Evolutionary conservation across 257 asterid genomes (phyloP), one percentile per base, ranked within the genome.

Genomic region (Solanum neorickii): DNA sequence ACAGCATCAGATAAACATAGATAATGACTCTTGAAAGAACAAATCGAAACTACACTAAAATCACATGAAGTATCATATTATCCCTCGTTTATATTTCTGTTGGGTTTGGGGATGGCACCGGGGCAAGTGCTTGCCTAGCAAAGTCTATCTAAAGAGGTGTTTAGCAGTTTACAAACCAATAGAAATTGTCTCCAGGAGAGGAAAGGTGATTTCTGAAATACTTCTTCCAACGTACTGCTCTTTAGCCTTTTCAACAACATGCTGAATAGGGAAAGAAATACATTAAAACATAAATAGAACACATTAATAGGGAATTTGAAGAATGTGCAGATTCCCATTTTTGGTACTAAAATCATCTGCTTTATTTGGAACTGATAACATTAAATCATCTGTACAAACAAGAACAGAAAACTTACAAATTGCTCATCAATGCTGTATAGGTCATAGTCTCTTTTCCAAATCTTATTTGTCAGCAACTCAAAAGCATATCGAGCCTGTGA

Each of bases 371-470:
- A n/a, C 70, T 62, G 31, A 31, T 62, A 62, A 62, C 31, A 62
- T n/a, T 0, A 75, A 47, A 47, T 15, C 13, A 47, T 47, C 85
- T 27, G 84, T 88, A 68, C 42, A 70, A 89, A 21, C 42, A 85
- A 72, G 73, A 86, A 68, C 27, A 70, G 87, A 87, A 88, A 56
- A 87, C 98, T 88, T 93, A 97, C 99, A 27, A 52, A 49, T 69
- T 94, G 93, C 90, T 97, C 99, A 49, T 97, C 99, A 23, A 96
- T 92, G 86, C 90, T 93, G 90, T 87, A 95, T 87, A 92, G 37
- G 92, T 97, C 99, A 83, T 97, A 96, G 86, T 97, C 99, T 93
- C 99, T 93, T 95, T 96, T 96, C 98, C 94, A 89, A n/a, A 92
- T 41, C 90, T 91, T 91, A 92, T 97, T 91, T 73, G 98, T 88